These are phyloP conservation scores for Scenedesmus sp. DNA, from an alignment of 163 green algal genomes.

Conservation along the genomic window DNA sequence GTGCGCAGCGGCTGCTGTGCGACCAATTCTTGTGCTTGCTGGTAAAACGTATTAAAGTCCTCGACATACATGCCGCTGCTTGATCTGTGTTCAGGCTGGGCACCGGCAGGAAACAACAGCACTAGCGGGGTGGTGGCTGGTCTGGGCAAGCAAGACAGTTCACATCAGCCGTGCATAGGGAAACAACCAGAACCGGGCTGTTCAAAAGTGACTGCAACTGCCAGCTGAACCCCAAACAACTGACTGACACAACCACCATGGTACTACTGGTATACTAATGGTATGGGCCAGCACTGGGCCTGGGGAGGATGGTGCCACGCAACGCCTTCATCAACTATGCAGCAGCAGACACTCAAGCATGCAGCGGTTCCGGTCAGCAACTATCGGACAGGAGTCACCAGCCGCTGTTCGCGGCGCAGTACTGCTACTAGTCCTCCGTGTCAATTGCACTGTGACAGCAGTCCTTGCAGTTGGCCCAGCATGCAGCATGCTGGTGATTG, in stretches of 20 bases:
- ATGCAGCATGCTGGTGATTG: too few species aligned
- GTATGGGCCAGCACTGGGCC: too few species aligned
- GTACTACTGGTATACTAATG: too few species aligned
- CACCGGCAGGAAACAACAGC: background rate
- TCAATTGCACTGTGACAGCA: too few species aligned
- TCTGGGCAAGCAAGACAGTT: background rate
- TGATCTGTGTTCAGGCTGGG: background rate
- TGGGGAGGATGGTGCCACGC: too few species aligned
- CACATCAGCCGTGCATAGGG: background rate
- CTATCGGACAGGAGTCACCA: too few species aligned
- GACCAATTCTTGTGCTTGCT: slow-evolving; percentile 83
- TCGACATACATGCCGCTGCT: slow-evolving; percentile 62
- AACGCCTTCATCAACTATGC: too few species aligned
- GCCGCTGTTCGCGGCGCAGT: too few species aligned
- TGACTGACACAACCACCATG: background rate
- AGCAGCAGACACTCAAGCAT: too few species aligned
- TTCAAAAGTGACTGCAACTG: background rate
- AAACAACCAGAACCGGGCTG: background rate
- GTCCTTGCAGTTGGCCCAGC: too few species aligned
- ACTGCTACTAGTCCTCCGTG: too few species aligned
- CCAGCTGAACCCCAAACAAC: background rate
- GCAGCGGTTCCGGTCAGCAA: too few species aligned
- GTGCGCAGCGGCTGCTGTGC: slow-evolving; percentile 76
- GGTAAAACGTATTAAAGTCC: slow-evolving; percentile 81
- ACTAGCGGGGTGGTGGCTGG: background rate